These are phyloP conservation scores for Dittrichia graveolens DNA, from an alignment of 129 eudicot species.

Conservation along the genomic window DNA sequence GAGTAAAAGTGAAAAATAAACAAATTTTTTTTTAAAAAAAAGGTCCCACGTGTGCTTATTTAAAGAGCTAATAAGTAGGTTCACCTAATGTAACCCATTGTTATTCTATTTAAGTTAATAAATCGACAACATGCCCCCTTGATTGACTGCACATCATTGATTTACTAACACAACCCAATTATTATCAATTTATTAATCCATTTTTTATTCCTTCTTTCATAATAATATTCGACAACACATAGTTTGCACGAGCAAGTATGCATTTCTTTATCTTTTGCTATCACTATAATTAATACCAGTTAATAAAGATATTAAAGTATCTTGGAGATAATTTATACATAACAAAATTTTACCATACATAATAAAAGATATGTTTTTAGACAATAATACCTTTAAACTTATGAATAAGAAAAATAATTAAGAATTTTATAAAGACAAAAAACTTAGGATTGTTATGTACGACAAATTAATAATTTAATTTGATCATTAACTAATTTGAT, in stretches of 20 bases:
- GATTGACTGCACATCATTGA: slow-evolving; percentile 56
- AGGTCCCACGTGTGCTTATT: slow-evolving; percentile 40
- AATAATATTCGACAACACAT: slow-evolving; percentile 29
- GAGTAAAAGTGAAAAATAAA: too few relatives aligned
- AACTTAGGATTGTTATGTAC: too few relatives aligned
- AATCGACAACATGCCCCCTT: slow-evolving; percentile 67
- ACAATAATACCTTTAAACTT: too few relatives aligned
- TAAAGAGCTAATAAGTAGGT: slow-evolving; percentile 50
- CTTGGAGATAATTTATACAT: too few relatives aligned
- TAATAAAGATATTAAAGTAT: slow-evolving; percentile 8
- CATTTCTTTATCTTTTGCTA: slow-evolving; percentile 8
- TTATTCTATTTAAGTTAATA: slow-evolving; percentile 24
- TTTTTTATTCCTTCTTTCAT: slow-evolving; percentile 1
- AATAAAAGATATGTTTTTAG: too few relatives aligned
- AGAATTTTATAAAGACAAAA: too few relatives aligned
- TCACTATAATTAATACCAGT: slow-evolving; percentile 25
- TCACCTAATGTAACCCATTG: slow-evolving; percentile 42
- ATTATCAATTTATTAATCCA: slow-evolving; percentile 17
- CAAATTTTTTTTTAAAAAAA: not conserved
- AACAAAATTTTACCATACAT: too few relatives aligned
- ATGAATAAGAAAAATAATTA: too few relatives aligned
- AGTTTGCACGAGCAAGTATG: slow-evolving; percentile 3
- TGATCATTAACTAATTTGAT: too few relatives aligned
- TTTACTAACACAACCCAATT: slow-evolving; percentile 32
- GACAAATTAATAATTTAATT: too few relatives aligned